Conservation (phyloP, 192 early-diverging fungal genomes). For the Lobosporangium transversale region DNA sequence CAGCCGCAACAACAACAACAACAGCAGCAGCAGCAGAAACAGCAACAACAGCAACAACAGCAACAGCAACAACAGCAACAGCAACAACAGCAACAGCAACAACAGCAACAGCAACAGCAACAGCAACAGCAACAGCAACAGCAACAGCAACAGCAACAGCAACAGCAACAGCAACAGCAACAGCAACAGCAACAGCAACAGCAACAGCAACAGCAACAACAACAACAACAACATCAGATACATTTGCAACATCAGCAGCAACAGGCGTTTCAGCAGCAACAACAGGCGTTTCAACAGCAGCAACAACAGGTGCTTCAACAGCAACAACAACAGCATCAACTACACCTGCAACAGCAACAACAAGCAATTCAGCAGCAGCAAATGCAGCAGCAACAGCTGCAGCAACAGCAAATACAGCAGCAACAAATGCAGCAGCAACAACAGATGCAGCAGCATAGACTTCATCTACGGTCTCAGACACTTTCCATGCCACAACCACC, state of each 20-base stretch:
- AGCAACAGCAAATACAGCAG: conserved; percentile 34
- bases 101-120: conserved; percentile 25
- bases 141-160: conserved; percentile 26
- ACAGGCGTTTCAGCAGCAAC: conserved; percentile 7
- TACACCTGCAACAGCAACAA: conserved; percentile 15
- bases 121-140: conserved; percentile 23
- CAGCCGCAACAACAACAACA: conserved; percentile 13
- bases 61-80: conserved; percentile 26
- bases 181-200: conserved; percentile 15
- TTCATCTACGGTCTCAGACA: conserved; percentile 41
- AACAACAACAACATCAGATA: conserved; percentile 13
- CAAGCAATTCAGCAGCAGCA: conserved; percentile 11
- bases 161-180: conserved; percentile 11
- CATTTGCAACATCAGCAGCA: conserved; percentile 13
- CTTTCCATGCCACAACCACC: conserved; percentile 28
- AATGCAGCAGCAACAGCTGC: conserved; percentile 16
- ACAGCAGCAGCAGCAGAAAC: conserved; percentile 27
- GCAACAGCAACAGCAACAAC: conserved; percentile 19
- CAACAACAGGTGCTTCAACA: conserved; percentile 17
- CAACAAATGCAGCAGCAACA: conserved; percentile 30
- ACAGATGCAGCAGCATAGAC: conserved; percentile 25
- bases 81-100: conserved; percentile 32
- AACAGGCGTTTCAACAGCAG: conserved; percentile 13
- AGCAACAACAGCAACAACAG: conserved; percentile 10
- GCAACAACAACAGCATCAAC: conserved; percentile 12